Evolutionary conservation across 192 early-diverging fungal genomes (phyloP).

Genomic region (Dispira simplex): DNA sequence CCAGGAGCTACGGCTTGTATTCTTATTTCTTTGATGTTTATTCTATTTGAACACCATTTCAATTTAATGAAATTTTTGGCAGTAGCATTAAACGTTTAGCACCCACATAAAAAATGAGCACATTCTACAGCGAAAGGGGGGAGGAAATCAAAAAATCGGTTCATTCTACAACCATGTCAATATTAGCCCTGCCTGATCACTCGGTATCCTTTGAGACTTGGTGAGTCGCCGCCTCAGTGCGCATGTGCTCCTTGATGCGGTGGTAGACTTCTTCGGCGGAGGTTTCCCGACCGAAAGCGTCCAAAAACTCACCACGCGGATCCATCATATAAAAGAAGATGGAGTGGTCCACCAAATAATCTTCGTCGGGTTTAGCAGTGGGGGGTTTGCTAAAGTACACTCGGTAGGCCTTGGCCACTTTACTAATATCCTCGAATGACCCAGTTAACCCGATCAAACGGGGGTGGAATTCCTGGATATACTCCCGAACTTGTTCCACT

Average conservation of each 20-base stretch:
- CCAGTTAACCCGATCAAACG: constrained; percentile 89
- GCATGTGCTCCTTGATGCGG: constrained; percentile 34
- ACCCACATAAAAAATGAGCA: too few species aligned
- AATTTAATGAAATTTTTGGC: too few species aligned
- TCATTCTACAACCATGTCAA: too few species aligned
- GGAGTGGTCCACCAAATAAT: constrained; percentile 96
- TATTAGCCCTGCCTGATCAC: too few species aligned
- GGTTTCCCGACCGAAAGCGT: constrained; percentile 78
- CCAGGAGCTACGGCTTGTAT: too few species aligned
- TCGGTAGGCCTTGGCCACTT: constrained; percentile 80
- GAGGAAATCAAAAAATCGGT: too few species aligned
- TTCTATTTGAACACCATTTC: too few species aligned
- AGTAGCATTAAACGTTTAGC: too few species aligned
- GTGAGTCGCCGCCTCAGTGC: constrained; percentile 12
- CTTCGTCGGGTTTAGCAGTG: constrained; percentile 53
- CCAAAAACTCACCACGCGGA: constrained; percentile 77
- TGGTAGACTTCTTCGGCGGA: constrained; percentile 39
- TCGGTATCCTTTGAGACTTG: neutral
- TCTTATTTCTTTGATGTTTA: too few species aligned
- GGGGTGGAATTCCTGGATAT: constrained; percentile 83
- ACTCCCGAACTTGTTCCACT: constrained; percentile 57
- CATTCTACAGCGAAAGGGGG: too few species aligned
- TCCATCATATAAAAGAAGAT: constrained; percentile 98
- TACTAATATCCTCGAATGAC: constrained; percentile 61
- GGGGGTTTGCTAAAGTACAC: constrained; percentile 91